Percentiles rank a stretch among this genome's conserved stretches.
Evolutionary conservation across 371 early-diverging fungal species (phyloP).

Genomic region (Conidiobolus incongruus): DNA sequence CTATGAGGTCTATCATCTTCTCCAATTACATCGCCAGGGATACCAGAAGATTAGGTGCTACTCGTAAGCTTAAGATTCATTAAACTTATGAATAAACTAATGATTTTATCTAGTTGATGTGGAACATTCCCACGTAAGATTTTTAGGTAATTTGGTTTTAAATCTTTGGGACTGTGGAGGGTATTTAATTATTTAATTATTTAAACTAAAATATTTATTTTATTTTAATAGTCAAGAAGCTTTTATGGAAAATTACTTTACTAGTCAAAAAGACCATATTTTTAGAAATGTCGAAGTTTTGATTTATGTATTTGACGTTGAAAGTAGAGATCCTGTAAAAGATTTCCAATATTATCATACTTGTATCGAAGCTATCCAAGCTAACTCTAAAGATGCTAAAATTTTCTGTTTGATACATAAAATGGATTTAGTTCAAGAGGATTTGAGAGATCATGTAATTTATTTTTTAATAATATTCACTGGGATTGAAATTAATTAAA

Average conservation of each 20-base stretch:
- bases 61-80: constrained; percentile 26
- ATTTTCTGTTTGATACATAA: constrained; percentile 91
- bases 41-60: constrained; percentile 83
- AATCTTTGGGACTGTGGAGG: constrained; percentile 93
- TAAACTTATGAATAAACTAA: too few species aligned
- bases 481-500: background rate
- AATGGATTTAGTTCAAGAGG: constrained; percentile 79
- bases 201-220: background rate
- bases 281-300: constrained; percentile 94
- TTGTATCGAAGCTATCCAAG: constrained; percentile 62
- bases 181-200: constrained; percentile 14
- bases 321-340: constrained; percentile 69
- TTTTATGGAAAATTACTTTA: constrained; percentile 92
- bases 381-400: constrained; percentile 68
- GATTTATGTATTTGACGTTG: constrained; percentile 94
- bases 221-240: constrained; percentile 49
- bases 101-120: constrained; percentile 91
- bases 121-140: constrained; percentile 85
- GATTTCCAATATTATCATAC: constrained; percentile 78
- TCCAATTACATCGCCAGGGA: constrained; percentile 89
- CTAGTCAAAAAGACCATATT: constrained; percentile 75
- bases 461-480: background rate
- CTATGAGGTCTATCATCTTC: constrained; percentile 95
- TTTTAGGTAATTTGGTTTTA: constrained; percentile 79
- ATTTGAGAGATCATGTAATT: constrained; percentile 35